Base-by-base conservation (phyloP, 1,284 basidiomycete genomes). In the Mycosarcoma mackinlayi region DNA sequence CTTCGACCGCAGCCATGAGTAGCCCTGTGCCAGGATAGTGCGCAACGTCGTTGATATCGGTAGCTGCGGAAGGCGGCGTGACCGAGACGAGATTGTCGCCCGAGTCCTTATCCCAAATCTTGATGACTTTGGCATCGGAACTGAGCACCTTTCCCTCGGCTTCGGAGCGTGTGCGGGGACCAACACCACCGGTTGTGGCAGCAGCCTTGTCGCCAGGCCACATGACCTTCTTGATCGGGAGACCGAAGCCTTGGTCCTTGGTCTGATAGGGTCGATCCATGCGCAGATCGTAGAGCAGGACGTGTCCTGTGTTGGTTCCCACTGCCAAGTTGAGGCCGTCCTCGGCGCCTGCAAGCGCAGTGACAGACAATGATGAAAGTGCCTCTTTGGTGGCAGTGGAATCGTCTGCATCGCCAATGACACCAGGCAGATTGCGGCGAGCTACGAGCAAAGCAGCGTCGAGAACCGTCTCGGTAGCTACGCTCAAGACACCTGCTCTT, bases 221-320 rank as follows among this genome's bases (percentile, higher is more conserved):
- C 30, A 87, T 84, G 3, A 98, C 88, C 53, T 87, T 90, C 81
- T 91, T 92, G 45, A 99, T 88, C 0, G 94, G 91, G 38, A 98
- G 84, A 3, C 95, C 94, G 77, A 98, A 98, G 1, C 96, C 96
- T 84, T 98, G 95, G 82, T 99, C 96, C 82, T 99, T 98, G 62
- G 89, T 84, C 3, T 92, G 92, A 74, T 92, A 94, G 9, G 92
- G 90, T 23, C 87, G 87, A 6, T 90, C 87, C 25, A 92, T 90
- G 46, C 96, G 91, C 66, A 98, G 88, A 79, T 99, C 96, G 83
- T 98, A 99, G 6, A 99, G 85, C 7, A 98, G 85, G 0, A 93
- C 93, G 80, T 98, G 94, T 0, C 96, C 96, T 0, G 92, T 92
- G 7, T 91, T 93, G 1, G 95, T 98, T 13, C 96, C 96, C 31